These are phyloP conservation scores for Neonectria coccinea DNA, from an alignment of 2,329 filamentous ascomycete species.

Conservation along the genomic window DNA sequence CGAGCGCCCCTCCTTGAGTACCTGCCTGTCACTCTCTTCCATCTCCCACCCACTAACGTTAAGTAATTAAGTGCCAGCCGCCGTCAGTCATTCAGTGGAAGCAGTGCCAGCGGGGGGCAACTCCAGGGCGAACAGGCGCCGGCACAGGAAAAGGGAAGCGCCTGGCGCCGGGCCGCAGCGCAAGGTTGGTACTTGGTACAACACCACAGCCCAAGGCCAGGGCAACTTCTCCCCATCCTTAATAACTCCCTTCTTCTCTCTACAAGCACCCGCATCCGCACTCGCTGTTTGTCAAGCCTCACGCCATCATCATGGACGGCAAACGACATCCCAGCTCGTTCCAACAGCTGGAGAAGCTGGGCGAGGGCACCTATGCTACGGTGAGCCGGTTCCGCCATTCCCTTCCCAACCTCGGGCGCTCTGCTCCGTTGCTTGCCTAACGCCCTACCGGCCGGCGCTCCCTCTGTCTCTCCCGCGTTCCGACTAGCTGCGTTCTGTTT, in stretches of 20 bases:
- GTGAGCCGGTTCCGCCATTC: conserved; percentile 62
- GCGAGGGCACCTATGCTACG: conserved; percentile 98
- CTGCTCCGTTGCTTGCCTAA: neutral
- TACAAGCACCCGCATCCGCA: conserved; percentile 2
- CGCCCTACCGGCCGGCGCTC: neutral
- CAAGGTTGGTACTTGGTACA: neutral
- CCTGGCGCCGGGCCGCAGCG: neutral
- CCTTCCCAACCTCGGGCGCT: neutral
- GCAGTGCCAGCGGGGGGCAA: conserved; percentile 4
- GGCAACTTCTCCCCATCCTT: conserved; percentile 13
- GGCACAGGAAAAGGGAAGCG: conserved; percentile 5
- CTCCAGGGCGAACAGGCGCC: conserved; percentile 6
- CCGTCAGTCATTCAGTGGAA: neutral
- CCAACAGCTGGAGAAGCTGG: conserved; percentile 98
- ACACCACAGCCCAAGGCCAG: conserved; percentile 18
- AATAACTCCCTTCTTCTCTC: neutral
- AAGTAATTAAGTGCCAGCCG: too few relatives aligned
- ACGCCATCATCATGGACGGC: conserved; percentile 78
- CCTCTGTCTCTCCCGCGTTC: neutral
- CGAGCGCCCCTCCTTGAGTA: neutral
- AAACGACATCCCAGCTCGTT: conserved; percentile 95
- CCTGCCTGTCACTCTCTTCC: neutral
- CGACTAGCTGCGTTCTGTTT: neutral
- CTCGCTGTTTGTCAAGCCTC: conserved; percentile 1
- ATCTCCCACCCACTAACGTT: neutral